Evolutionary conservation across 768 basidiomycete species (phyloP), one percentile per base, ranked within the genome.

Genomic region (Panaeolus papilionaceus): DNA sequence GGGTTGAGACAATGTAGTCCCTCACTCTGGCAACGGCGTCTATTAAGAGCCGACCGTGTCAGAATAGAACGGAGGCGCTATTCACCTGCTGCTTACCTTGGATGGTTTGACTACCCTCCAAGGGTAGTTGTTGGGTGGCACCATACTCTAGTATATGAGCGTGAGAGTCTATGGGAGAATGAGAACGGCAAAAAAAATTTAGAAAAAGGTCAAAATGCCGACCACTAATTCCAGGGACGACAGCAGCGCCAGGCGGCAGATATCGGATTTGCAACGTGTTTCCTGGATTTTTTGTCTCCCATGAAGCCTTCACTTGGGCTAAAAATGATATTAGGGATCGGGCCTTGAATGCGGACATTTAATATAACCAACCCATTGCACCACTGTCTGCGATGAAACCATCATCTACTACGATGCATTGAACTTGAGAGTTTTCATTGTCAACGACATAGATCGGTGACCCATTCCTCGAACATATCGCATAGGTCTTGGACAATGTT

Each of bases 101-200:
- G 26, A 89, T 81, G 3, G 86, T 87, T 49, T 79, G 80, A 2
- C 88, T 85, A 45, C 88, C 87, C 75, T 88, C 89, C 5, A 95
- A 81, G 61, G 89, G 85, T 47, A 94, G 83, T 66, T 87, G 82
- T 58, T 84, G 82, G 38, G 83, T 85, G 23, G 89, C 89, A 12
- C 93, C 93, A 73, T 93, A 93, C 76, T 92, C 91, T 2, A 95
- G 81, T 39, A 92, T 86, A 72, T 95, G 93, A 0, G 82, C 89
- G 78, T 94, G 93, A 3, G 92, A 91, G 78, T 94, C 93, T 92
- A 71, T n/a, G 40, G 65, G 20, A 23, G 8, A 12, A 49, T 49
- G 47, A 49, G 47, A 26, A 49, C 9, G 4, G 47, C n/a, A 4
- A 10, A 49, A 23, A 10, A 9, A 20, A 49, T 49, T 8, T 23